Conservation (phyloP, 2,329 filamentous ascomycete species). For the Penicillium griseofulvum region DNA sequence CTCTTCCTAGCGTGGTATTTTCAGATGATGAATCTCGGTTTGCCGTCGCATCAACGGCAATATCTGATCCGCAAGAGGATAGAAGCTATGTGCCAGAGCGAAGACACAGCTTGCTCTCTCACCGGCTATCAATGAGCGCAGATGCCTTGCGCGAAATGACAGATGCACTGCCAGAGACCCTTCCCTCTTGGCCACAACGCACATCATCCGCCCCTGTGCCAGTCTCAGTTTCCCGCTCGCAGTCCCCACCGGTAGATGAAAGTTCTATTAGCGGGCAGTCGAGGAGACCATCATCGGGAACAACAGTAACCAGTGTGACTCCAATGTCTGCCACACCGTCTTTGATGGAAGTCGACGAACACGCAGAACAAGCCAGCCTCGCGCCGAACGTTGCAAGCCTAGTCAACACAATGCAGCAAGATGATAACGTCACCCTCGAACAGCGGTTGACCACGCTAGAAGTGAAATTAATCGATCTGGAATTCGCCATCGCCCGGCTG, state of each 20-base stretch:
- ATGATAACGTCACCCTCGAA: conserved; percentile 42
- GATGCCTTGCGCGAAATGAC: conserved; percentile 39
- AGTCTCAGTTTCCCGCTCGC: conserved; percentile 38
- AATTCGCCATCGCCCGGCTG: conserved; percentile 50
- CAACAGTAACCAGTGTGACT: conserved; percentile 29
- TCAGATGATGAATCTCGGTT: conserved; percentile 41
- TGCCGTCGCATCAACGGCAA: conserved; percentile 24
- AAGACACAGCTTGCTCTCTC: conserved; percentile 24
- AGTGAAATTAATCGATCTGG: conserved; percentile 51
- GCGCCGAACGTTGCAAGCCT: conserved; percentile 40
- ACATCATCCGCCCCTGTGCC: conserved; percentile 45
- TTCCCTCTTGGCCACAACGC: conserved; percentile 43
- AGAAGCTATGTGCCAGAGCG: conserved; percentile 15
- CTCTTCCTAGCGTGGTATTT: conserved; percentile 45
- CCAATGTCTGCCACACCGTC: conserved; percentile 23
- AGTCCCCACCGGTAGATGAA: conserved; percentile 24
- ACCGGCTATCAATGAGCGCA: conserved; percentile 47
- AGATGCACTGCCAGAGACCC: conserved; percentile 38
- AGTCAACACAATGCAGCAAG: conserved; percentile 40
- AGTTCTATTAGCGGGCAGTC: conserved; percentile 30
- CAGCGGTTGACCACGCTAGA: conserved; percentile 50
- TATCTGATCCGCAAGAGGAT: conserved; percentile 26
- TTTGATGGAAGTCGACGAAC: conserved; percentile 16
- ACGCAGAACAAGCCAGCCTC: conserved; percentile 22
- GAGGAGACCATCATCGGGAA: conserved; percentile 27